These are phyloP conservation scores for Entomortierella lignicola DNA, from an alignment of 192 early-diverging fungal species.

Conservation along the genomic window DNA sequence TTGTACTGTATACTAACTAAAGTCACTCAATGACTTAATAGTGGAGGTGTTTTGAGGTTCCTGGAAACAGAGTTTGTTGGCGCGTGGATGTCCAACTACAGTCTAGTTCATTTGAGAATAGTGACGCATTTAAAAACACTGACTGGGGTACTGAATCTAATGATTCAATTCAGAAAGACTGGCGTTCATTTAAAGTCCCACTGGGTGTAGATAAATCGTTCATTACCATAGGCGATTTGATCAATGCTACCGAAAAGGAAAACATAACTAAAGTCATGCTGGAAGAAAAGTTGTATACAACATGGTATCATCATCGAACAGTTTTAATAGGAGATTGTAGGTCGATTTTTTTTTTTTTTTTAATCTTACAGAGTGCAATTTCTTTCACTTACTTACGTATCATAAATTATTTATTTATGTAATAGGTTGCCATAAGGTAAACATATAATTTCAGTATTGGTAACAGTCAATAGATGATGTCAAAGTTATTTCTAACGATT, in stretches of 20 bases:
- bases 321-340: slow-evolving; percentile 19
- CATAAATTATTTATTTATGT: not conserved
- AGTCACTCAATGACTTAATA: not conserved
- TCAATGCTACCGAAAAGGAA: slow-evolving; percentile 10
- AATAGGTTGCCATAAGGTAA: slow-evolving; percentile 18
- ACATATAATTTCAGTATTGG: no score
- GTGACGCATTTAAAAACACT: not conserved
- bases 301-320: slow-evolving; percentile 4
- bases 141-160: slow-evolving; percentile 5
- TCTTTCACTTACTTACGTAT: not conserved
- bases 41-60: not conserved
- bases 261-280: slow-evolving; percentile 5
- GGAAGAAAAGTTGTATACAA: slow-evolving; percentile 22
- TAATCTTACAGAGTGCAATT: not conserved
- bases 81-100: not conserved
- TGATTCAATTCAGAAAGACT: not conserved
- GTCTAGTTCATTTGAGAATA: not conserved
- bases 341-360: not conserved
- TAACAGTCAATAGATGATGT: no score
- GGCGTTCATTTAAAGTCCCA: not conserved
- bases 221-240: slow-evolving; percentile 25
- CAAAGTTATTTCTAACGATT: no score
- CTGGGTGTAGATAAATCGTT: no score
- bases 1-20: not conserved
- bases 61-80: not conserved